Base-by-base conservation (phyloP, 2,329 filamentous ascomycete genomes). In the Colletotrichum karsti region DNA sequence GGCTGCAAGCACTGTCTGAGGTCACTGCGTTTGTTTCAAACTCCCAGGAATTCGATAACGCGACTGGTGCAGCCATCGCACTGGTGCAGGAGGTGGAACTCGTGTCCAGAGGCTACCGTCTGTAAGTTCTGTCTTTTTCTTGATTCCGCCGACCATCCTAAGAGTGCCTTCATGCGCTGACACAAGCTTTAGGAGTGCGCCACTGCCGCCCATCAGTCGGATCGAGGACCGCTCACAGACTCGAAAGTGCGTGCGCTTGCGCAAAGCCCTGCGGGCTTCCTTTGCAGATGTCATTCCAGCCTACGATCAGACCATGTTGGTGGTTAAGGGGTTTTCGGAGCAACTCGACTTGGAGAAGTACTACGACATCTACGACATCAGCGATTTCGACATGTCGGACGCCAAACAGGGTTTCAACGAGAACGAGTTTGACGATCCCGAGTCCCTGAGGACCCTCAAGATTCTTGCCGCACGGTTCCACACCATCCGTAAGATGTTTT, bases 81-180 rank as follows among this genome's bases (percentile, higher is more conserved):
- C 87, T 97, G 68, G 91, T 98, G 70, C 95, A 97, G 78, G 95
- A 98, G 80, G 94, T 98, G n/a, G 95, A 98, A 81, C 86, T 98
- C 33, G 94, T 98, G 26, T 97, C 95, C 30, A 90, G 95, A 73
- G 95, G 95, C 22, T 98, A 97, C 79, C 88, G 93, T 80, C 85
- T 97, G 90, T 94, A 80, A 78, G 90, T 82, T 54, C 50, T 22
- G 2, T 39, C 26, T 30, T 15, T 48, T 44, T 24, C 13, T 3
- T 44, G 7, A 26, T 22, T 35, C 9, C 24, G 48, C 37, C 8
- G 33, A n/a, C 30, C 53, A n/a, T n/a, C 7, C 15, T 22, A 10
- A 39, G 51, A 37, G 35, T 22, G 39, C 18, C 18, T 42, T 56
- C 30, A 46, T 53, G 63, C 20, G 56, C 69, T 70, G 61, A 70